Evolutionary conservation across 2,329 filamentous ascomycete genomes (phyloP), one percentile per base, ranked within the genome.

Genomic region (Hypoxylon sp.): DNA sequence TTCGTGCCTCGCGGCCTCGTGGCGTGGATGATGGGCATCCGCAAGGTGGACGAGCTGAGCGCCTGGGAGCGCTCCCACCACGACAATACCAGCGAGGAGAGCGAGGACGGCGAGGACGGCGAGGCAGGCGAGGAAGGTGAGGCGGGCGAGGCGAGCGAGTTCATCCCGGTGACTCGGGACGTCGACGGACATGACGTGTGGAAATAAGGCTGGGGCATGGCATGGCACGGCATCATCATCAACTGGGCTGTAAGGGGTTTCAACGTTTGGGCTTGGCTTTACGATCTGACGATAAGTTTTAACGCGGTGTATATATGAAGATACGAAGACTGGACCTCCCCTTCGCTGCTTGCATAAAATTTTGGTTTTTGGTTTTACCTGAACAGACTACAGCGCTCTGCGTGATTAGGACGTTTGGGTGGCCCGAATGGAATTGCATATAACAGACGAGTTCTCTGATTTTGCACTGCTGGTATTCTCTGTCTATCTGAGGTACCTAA

Each of bases 11-110:
- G 85, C 17, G 83, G 87, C 2, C 72, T 97, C 13, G 89, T 98
- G n/a, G 88, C 87, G 1, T 95, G 91, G 90, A 96, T 98, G 90
- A 89, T 98, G 85, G 92, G 92, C 9, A 84, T 93, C 55, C 81
- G 87, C 59, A 79, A 78, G 54, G 85, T 88, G 13, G 80, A 85
- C 50, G 79, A 85, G 71, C 74, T 86, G 42, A 80, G 79, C 45
- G 72, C 78, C 2, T 85, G 82, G 82, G 82, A 84, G 69, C 75
- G 76, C 63, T 75, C 74, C 4, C 73, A 73, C 41, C 74, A 75
- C 38, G 58, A 63, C 7, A 75, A 72, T 10, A 74, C 73, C 17
- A 77, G 74, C 46, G 75, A 76, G 13, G 71, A 72, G 37, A 59
- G 60, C 43, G 69, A 68, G 37, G 69, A 67, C 35, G 71, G 66